These are phyloP conservation scores for Osmanthus fragrans DNA, from an alignment of 257 asterid species.

Conservation along the genomic window DNA sequence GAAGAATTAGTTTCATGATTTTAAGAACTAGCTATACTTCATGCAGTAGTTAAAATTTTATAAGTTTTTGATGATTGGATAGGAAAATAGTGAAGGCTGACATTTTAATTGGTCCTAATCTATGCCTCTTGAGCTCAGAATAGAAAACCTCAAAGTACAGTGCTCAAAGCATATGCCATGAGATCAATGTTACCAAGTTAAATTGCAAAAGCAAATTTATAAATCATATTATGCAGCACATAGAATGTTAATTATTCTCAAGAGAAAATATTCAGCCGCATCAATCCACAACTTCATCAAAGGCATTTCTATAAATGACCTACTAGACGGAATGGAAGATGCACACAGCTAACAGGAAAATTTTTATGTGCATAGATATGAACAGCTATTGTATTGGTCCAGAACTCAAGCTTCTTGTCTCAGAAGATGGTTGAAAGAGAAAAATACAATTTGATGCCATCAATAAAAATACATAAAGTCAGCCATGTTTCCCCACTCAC, in stretches of 20 bases:
- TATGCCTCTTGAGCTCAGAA: neutral
- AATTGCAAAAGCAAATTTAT: neutral
- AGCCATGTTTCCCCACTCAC: neutral
- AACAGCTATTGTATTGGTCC: neutral
- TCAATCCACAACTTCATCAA: slow-evolving; percentile 9
- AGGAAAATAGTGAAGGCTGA: neutral
- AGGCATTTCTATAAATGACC: neutral
- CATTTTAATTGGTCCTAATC: neutral
- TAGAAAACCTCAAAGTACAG: neutral
- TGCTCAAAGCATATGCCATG: slow-evolving; percentile 10
- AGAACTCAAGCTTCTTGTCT: neutral
- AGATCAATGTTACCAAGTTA: neutral
- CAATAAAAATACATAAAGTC: neutral
- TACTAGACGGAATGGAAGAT: neutral
- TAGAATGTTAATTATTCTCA: neutral
- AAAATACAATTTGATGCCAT: neutral
- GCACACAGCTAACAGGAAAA: neutral
- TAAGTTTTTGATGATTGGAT: neutral
- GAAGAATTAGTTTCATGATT: neutral
- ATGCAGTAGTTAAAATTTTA: neutral
- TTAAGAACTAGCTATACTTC: neutral
- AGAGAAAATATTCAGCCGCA: neutral
- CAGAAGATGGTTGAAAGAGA: neutral
- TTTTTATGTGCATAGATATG: neutral
- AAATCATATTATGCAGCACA: slow-evolving; percentile 5